Percentiles rank a stretch among this genome's conserved stretches.
phyloP scores from a whole-genome alignment of 768 basidiomycete genomes.

The Leccinum fibrillosum region DNA sequence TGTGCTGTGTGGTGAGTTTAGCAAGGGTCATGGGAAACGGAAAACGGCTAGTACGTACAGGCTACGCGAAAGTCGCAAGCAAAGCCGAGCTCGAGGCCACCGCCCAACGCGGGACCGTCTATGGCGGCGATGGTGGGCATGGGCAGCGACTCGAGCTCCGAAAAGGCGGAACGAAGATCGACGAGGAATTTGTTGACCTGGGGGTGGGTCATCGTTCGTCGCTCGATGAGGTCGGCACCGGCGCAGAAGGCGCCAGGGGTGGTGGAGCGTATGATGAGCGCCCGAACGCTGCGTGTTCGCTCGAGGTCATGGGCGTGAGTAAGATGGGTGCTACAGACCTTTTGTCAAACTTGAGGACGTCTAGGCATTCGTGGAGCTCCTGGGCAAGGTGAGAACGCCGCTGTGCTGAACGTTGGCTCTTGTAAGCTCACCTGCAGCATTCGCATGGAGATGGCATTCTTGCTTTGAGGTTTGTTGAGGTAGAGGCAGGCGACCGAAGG shows the following conservation, averaged over 20 bases:
- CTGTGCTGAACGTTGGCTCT: neutral
- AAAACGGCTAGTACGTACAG: slow-evolving; percentile 45
- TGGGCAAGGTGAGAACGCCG: slow-evolving; percentile 27
- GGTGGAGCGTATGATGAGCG: slow-evolving; percentile 80
- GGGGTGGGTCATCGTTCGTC: slow-evolving; percentile 72
- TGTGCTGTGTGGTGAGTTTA: slow-evolving; percentile 41
- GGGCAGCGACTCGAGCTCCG: slow-evolving; percentile 74
- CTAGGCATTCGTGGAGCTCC: slow-evolving; percentile 72
- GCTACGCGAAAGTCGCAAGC: slow-evolving; percentile 90
- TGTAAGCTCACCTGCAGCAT: slow-evolving; percentile 57
- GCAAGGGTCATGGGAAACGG: neutral
- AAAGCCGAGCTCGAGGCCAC: slow-evolving; percentile 85
- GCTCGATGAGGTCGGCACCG: slow-evolving; percentile 85
- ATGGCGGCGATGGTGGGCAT: slow-evolving; percentile 92
- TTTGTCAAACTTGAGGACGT: slow-evolving; percentile 63
- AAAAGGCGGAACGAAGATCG: slow-evolving; percentile 67
- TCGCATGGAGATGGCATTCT: slow-evolving; percentile 80
- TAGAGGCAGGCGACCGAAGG: slow-evolving; percentile 70
- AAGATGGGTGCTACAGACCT: slow-evolving; percentile 38
- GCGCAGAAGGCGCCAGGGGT: slow-evolving; percentile 82
- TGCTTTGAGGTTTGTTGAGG: slow-evolving; percentile 79
- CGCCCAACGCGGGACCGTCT: slow-evolving; percentile 90
- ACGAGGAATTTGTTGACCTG: slow-evolving; percentile 78
- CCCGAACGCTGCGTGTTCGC: slow-evolving; percentile 52
- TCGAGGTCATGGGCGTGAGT: neutral